Evolutionary conservation across 2,329 filamentous ascomycete species (phyloP).

Genomic region (Fusarium coicis): DNA sequence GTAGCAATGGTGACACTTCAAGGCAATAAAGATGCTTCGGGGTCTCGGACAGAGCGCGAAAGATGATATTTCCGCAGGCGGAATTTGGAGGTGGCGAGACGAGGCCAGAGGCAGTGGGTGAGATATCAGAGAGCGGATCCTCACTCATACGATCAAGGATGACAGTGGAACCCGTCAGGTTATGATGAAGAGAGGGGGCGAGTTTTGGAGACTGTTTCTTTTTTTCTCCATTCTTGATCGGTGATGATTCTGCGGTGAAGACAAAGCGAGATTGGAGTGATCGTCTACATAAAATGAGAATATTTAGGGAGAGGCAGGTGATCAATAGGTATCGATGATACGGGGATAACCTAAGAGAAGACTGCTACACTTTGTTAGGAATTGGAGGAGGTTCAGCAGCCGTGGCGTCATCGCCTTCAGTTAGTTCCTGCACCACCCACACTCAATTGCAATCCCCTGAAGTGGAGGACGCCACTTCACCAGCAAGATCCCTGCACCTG

Average conservation of each 20-base stretch:
- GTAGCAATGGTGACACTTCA: background rate
- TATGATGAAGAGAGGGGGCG: conserved; percentile 21
- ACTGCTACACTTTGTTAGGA: background rate
- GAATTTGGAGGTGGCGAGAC: conserved; percentile 23
- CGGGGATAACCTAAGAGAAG: background rate
- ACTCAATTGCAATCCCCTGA: conserved; percentile 5
- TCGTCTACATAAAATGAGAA: background rate
- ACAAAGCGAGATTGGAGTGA: background rate
- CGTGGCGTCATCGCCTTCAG: conserved; percentile 21
- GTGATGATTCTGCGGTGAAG: background rate
- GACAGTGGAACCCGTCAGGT: conserved; percentile 18
- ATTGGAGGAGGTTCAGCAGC: background rate
- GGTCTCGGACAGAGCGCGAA: background rate
- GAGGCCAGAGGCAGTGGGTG: background rate
- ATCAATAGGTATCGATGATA: background rate
- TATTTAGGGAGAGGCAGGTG: too few species aligned
- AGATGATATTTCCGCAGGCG: conserved; percentile 16
- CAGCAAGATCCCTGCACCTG: background rate
- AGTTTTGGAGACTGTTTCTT: background rate
- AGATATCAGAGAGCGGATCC: conserved; percentile 12
- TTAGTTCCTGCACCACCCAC: conserved; percentile 20
- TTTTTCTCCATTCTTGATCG: background rate
- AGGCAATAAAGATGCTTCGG: background rate
- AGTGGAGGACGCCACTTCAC: background rate
- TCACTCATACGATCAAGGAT: conserved; percentile 33